Conservation (phyloP, 352 stramenopile species). For the Phytophthora quininea region DNA sequence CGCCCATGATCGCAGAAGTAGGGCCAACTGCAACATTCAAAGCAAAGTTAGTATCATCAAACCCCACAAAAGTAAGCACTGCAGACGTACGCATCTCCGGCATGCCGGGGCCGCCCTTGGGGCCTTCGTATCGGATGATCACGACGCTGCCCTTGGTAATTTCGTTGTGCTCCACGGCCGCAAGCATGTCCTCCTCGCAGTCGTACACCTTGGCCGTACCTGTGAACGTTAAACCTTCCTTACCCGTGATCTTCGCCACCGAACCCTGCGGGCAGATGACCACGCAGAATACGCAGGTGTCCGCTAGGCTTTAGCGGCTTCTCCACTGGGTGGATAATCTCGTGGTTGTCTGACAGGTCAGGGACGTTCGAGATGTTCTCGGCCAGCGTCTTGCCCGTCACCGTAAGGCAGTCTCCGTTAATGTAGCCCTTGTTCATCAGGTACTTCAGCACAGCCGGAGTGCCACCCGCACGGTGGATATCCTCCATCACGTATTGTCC, state of each 20-base stretch:
- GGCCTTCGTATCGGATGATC: constrained; percentile 99
- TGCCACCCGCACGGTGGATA: constrained; percentile 96
- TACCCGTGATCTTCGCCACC: constrained; percentile 96
- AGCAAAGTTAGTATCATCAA: neutral
- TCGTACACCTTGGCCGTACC: constrained; percentile 94
- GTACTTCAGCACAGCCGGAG: constrained; percentile 98
- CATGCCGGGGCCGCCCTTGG: constrained; percentile 97
- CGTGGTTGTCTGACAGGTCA: constrained; percentile 93
- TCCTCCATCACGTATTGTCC: constrained; percentile 99
- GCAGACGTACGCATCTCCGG: constrained; percentile 94
- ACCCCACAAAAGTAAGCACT: neutral
- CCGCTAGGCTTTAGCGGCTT: constrained; percentile 92
- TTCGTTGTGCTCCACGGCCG: constrained; percentile 80
- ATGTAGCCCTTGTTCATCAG: constrained; percentile 97
- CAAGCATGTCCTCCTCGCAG: constrained; percentile 97
- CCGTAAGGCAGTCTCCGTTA: constrained; percentile 96
- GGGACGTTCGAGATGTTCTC: constrained; percentile 96
- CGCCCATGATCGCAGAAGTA: constrained; percentile 98
- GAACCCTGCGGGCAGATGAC: constrained; percentile 97
- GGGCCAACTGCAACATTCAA: constrained; percentile 81
- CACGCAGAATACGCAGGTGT: constrained; percentile 97
- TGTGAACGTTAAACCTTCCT: constrained; percentile 87
- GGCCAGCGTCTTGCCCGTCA: constrained; percentile 97
- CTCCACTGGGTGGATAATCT: constrained; percentile 96
- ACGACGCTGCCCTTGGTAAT: constrained; percentile 98